phyloP scores from a whole-genome alignment of 495 filamentous ascomycete species.

The Hypoxylon cercidicola region DNA sequence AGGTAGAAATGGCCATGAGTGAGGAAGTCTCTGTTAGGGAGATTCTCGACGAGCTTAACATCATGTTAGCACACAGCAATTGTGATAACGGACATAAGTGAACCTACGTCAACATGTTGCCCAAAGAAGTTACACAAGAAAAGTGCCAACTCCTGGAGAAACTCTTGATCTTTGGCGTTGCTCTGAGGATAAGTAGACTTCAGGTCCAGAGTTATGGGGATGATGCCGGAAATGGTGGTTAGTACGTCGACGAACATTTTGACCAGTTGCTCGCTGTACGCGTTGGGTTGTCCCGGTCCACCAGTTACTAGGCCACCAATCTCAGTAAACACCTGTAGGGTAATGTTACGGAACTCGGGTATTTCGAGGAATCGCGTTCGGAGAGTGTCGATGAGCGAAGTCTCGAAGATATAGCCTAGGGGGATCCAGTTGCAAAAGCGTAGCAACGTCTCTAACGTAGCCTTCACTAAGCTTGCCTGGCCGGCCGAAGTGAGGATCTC shows the following conservation, averaged over 20 bases:
- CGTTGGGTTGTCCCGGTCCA: slow-evolving; percentile 67
- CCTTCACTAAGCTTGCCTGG: slow-evolving; percentile 88
- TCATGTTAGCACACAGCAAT: slow-evolving; percentile 37
- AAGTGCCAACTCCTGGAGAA: slow-evolving; percentile 93
- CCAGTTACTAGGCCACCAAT: slow-evolving; percentile 90
- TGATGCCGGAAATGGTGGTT: slow-evolving; percentile 87
- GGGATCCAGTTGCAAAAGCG: slow-evolving; percentile 99
- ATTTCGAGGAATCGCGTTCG: slow-evolving; percentile 87
- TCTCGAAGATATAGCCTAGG: slow-evolving; percentile 98
- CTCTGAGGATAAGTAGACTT: slow-evolving; percentile 89
- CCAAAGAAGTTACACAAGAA: slow-evolving; percentile 97
- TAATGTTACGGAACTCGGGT: slow-evolving; percentile 95
- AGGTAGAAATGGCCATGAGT: slow-evolving; percentile 97
- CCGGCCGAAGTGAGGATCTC: slow-evolving; percentile 90
- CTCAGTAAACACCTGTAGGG: slow-evolving; percentile 95
- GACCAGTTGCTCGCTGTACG: slow-evolving; percentile 92
- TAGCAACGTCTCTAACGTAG: slow-evolving; percentile 91
- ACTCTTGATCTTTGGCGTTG: slow-evolving; percentile 94
- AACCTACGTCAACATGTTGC: slow-evolving; percentile 84
- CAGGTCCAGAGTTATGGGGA: slow-evolving; percentile 87
- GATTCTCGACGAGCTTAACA: slow-evolving; percentile 86
- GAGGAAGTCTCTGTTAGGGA: slow-evolving; percentile 93
- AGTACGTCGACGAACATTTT: slow-evolving; percentile 97
- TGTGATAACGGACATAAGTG: not conserved
- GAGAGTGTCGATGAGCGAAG: slow-evolving; percentile 92